A percentile compares a stretch with the other conserved stretches of the same genome.
Conservation (phyloP, 345 rosid species). For the Anacardium occidentale region DNA sequence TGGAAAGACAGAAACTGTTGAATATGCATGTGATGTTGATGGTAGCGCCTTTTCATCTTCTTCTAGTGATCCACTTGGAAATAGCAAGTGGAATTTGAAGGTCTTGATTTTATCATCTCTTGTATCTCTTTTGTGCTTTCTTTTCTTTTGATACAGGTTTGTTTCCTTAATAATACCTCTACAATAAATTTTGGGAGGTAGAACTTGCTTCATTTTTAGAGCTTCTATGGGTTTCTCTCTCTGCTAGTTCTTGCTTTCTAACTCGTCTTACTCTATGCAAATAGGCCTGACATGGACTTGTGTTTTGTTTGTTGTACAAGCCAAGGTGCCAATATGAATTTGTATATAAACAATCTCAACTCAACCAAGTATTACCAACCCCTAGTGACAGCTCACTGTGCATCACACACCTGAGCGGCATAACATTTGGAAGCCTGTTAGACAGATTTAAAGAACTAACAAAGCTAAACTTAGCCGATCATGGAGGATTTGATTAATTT, state of each 20-base stretch:
- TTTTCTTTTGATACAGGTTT: constrained; percentile 3
- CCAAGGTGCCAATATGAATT: neutral
- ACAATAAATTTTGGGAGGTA: neutral
- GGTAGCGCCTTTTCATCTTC: constrained; percentile 98
- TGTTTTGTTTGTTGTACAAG: neutral
- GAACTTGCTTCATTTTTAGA: neutral
- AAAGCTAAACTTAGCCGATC: neutral
- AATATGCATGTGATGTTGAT: constrained; percentile 99
- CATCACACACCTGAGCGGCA: neutral
- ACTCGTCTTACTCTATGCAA: neutral
- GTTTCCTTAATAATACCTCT: neutral
- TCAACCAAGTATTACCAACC: neutral
- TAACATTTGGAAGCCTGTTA: no score
- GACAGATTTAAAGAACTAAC: neutral
- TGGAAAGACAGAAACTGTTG: constrained; percentile 97
- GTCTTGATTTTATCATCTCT: constrained; percentile 45
- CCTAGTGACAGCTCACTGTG: neutral
- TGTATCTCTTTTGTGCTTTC: neutral
- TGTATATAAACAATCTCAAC: neutral
- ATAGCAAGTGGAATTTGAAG: constrained; percentile 99
- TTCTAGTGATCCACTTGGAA: constrained; percentile 83
- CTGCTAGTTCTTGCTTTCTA: neutral
- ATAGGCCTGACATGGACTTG: neutral
- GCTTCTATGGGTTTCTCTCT: neutral
- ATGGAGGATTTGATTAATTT: constrained; percentile 4